A percentile compares a stretch with the other conserved stretches of the same genome.
phyloP scores from a whole-genome alignment of 352 stramenopile genomes.

The Pythium vanterpoolii region DNA sequence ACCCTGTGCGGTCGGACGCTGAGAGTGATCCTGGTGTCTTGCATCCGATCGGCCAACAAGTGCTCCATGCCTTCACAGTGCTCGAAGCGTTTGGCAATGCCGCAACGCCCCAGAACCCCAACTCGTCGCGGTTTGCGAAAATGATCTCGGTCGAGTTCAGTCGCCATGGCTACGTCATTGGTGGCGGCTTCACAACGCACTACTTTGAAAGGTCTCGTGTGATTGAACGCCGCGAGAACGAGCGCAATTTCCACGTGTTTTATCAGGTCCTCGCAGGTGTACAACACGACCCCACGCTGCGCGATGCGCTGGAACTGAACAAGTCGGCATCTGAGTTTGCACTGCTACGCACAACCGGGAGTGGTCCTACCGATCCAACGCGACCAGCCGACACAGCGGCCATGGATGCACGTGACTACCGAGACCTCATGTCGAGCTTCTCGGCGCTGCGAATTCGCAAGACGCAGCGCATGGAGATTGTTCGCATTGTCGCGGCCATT shows the following conservation, averaged over 20 bases:
- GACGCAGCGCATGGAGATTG: conserved; percentile 77
- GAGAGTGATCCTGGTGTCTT: conserved; percentile 50
- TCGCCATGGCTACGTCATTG: conserved; percentile 72
- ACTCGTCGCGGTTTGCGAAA: conserved; percentile 78
- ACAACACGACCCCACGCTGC: conserved; percentile 62
- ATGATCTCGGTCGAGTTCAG: conserved; percentile 85
- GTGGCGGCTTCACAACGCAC: conserved; percentile 76
- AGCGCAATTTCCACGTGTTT: conserved; percentile 94
- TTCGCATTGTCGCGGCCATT: conserved; percentile 69
- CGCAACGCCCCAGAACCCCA: conserved; percentile 51
- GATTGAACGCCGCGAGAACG: conserved; percentile 59
- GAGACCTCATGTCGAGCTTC: conserved; percentile 79
- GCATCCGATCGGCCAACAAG: conserved; percentile 77
- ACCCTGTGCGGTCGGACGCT: conserved; percentile 30
- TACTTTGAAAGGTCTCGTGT: conserved; percentile 86
- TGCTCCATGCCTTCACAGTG: conserved; percentile 77
- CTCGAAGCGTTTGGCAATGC: conserved; percentile 78
- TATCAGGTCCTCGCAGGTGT: conserved; percentile 88
- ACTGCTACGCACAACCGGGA: conserved; percentile 44
- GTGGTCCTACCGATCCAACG: conserved; percentile 23
- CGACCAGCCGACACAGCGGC: conserved; percentile 36
- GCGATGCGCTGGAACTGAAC: conserved; percentile 68
- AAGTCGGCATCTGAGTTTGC: conserved; percentile 52
- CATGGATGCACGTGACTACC: conserved; percentile 69
- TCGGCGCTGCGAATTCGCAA: conserved; percentile 75